Percentiles rank a stretch among this genome's conserved stretches.
phyloP scores from a whole-genome alignment of 192 early-diverging fungal species.

The Coemansia sp. region DNA sequence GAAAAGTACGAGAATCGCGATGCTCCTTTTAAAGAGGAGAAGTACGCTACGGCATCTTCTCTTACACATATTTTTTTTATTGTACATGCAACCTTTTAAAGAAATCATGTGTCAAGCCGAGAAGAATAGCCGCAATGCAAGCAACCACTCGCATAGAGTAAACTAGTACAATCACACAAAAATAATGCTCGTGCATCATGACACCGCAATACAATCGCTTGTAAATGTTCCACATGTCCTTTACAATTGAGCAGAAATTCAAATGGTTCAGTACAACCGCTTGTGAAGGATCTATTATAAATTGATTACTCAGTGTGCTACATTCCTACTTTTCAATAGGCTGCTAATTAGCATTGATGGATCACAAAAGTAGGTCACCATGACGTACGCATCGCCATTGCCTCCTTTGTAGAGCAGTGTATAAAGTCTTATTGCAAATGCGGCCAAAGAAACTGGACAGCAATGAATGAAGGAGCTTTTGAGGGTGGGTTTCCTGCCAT shows the following conservation, averaged over 20 bases:
- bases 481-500: no score
- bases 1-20: neutral
- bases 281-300: neutral
- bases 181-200: neutral
- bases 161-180: neutral
- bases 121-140: neutral
- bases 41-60: neutral
- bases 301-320: neutral
- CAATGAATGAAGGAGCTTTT: no score
- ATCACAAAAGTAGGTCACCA: no score
- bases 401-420: no score
- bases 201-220: neutral
- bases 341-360: no score
- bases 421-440: no score
- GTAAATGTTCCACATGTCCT: neutral
- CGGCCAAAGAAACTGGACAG: no score
- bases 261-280: neutral
- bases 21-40: neutral
- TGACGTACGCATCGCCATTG: no score
- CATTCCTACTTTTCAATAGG: no score
- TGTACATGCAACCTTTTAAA: neutral
- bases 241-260: neutral
- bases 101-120: constrained; percentile 3
- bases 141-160: neutral
- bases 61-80: neutral